Evolutionary conservation across 139 green algal species (phyloP).

Genomic region (Coelastrella sp.): DNA sequence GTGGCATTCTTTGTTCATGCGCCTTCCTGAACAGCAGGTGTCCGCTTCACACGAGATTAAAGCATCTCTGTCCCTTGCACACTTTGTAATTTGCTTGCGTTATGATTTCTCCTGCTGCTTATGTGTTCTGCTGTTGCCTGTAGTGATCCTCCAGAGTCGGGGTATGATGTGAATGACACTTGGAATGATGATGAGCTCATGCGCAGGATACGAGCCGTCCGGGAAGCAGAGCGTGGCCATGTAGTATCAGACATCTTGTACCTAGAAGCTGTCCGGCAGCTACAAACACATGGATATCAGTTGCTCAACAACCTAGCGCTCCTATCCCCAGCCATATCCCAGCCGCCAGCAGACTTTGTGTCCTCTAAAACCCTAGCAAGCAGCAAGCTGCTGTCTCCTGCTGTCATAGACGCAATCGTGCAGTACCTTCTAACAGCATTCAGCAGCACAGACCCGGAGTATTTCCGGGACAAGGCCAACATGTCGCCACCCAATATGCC

Average conservation of each 20-base stretch:
- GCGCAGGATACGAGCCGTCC: conserved; percentile 9
- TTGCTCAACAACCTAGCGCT: conserved; percentile 10
- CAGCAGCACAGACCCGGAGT: background rate
- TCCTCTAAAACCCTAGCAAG: background rate
- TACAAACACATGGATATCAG: background rate
- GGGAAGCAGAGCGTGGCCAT: conserved; percentile 12
- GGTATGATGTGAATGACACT: background rate
- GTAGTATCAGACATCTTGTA: conserved; percentile 37
- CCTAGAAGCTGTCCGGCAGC: background rate
- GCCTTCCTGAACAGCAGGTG: too few species aligned
- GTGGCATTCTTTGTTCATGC: too few species aligned
- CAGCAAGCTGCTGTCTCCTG: conserved; percentile 13
- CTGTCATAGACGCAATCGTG: background rate
- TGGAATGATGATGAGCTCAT: conserved; percentile 35
- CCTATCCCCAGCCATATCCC: conserved; percentile 3
- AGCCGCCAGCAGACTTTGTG: conserved; percentile 21
- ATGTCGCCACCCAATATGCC: conserved; percentile 10
- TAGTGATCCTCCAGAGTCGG: background rate
- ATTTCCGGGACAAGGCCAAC: too few species aligned
- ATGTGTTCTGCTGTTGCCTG: too few species aligned
- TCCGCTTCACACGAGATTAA: too few species aligned
- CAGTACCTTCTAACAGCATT: conserved; percentile 10
- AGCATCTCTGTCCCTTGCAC: too few species aligned
- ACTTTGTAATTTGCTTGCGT: too few species aligned
- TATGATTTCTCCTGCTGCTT: background rate